Conservation (phyloP, 768 basidiomycete species). For the Boletus huronensis region DNA sequence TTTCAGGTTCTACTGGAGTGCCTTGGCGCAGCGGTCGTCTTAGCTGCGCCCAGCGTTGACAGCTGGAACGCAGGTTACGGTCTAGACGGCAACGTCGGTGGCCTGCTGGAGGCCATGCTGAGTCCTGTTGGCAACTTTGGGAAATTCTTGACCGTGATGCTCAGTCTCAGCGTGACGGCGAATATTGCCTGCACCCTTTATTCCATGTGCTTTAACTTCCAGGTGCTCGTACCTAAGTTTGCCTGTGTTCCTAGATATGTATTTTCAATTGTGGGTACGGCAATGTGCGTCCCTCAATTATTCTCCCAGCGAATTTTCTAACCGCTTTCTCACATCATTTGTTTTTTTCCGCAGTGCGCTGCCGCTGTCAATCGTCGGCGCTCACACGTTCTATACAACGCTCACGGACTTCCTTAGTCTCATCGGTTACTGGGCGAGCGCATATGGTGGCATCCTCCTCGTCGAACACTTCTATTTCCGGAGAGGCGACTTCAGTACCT, state of each 20-base stretch:
- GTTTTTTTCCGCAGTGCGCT: slow-evolving; percentile 43
- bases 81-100: slow-evolving; percentile 54
- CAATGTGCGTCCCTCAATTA: slow-evolving; percentile 47
- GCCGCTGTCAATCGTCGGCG: slow-evolving; percentile 69
- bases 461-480: slow-evolving; percentile 69
- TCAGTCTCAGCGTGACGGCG: slow-evolving; percentile 72
- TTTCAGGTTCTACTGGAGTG: slow-evolving; percentile 41
- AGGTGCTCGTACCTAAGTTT: slow-evolving; percentile 60
- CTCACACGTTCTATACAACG: slow-evolving; percentile 58
- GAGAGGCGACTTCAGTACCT: slow-evolving; percentile 41
- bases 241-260: slow-evolving; percentile 64
- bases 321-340: background rate
- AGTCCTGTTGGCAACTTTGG: slow-evolving; percentile 62
- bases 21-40: slow-evolving; percentile 66
- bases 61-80: slow-evolving; percentile 56
- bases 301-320: background rate
- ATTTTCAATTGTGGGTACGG: slow-evolving; percentile 62
- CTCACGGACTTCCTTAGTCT: slow-evolving; percentile 68
- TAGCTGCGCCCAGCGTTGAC: slow-evolving; percentile 52
- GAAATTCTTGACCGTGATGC: slow-evolving; percentile 66
- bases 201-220: slow-evolving; percentile 70
- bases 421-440: slow-evolving; percentile 60
- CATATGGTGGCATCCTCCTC: slow-evolving; percentile 57
- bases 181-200: slow-evolving; percentile 86
- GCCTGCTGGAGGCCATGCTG: slow-evolving; percentile 60